phyloP scores from a whole-genome alignment of 2,329 filamentous ascomycete species.

The Ophiosphaerella herpotricha region DNA sequence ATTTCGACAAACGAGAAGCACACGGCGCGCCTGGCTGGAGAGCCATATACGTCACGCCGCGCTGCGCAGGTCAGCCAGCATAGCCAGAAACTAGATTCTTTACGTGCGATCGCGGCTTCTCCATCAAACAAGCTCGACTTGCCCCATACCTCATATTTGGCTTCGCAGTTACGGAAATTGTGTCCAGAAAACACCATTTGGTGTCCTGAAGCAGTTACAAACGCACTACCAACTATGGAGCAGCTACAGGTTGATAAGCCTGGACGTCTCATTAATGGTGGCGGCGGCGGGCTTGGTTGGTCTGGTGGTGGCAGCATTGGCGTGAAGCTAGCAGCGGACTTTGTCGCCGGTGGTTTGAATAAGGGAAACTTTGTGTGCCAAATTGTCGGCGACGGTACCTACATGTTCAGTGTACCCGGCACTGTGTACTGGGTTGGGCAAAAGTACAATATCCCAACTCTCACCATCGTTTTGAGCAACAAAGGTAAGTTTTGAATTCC shows the following conservation, averaged over 20 bases:
- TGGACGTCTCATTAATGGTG: slow-evolving; percentile 79
- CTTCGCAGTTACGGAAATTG: slow-evolving; percentile 59
- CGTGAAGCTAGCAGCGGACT: slow-evolving; percentile 71
- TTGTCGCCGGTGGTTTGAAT: slow-evolving; percentile 39
- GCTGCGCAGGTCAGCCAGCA: slow-evolving; percentile 49
- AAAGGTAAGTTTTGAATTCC: slow-evolving; percentile 51
- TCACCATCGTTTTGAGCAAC: slow-evolving; percentile 72
- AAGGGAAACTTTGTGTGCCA: slow-evolving; percentile 46
- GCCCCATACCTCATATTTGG: slow-evolving; percentile 65
- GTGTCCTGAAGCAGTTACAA: slow-evolving; percentile 78
- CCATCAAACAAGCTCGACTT: slow-evolving; percentile 65
- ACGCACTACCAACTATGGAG: slow-evolving; percentile 68
- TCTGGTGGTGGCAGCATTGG: slow-evolving; percentile 75
- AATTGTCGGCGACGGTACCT: slow-evolving; percentile 70
- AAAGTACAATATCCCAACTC: slow-evolving; percentile 67
- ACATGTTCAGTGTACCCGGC: slow-evolving; percentile 67
- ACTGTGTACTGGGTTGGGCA: slow-evolving; percentile 72
- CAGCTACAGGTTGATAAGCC: slow-evolving; percentile 70
- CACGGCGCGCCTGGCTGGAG: not conserved
- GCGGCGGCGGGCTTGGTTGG: slow-evolving; percentile 80
- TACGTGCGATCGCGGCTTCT: slow-evolving; percentile 57
- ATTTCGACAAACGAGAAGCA: slow-evolving; percentile 51
- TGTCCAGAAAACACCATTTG: slow-evolving; percentile 72
- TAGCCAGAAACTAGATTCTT: slow-evolving; percentile 61
- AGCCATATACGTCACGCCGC: not conserved